These are phyloP conservation scores for Boletus edulis DNA, from an alignment of 768 basidiomycete species.

Conservation along the genomic window DNA sequence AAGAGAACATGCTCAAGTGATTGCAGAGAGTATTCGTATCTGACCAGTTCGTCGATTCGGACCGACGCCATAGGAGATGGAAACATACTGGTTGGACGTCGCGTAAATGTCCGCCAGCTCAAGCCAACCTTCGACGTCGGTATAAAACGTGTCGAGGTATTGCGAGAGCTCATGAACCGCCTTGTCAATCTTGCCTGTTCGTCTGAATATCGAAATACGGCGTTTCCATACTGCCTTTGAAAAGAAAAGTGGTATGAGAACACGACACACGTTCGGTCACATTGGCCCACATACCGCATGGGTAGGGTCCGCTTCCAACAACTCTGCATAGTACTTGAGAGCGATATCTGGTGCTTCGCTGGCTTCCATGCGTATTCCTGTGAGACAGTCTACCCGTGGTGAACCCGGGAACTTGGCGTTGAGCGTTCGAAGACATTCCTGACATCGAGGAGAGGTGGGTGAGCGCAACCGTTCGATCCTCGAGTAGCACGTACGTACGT, in stretches of 20 bases:
- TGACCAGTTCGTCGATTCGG: slow-evolving; percentile 26
- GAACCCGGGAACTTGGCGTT: slow-evolving; percentile 70
- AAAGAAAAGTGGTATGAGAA: background rate
- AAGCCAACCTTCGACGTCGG: slow-evolving; percentile 85
- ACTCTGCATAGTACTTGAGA: slow-evolving; percentile 57
- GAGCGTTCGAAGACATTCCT: slow-evolving; percentile 51
- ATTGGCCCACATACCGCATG: slow-evolving; percentile 58
- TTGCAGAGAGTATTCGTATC: slow-evolving; percentile 71
- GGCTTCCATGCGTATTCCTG: slow-evolving; percentile 77
- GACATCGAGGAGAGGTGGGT: background rate
- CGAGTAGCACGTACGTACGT: slow-evolving; percentile 47
- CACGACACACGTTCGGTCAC: background rate
- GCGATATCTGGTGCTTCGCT: slow-evolving; percentile 55
- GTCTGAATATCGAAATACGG: slow-evolving; percentile 68
- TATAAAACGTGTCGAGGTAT: slow-evolving; percentile 85
- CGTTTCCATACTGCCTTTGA: slow-evolving; percentile 71
- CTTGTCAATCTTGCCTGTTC: slow-evolving; percentile 57
- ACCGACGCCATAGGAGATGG: background rate
- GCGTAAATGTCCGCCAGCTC: slow-evolving; percentile 82
- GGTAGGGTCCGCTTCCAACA: slow-evolving; percentile 63
- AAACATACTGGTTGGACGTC: slow-evolving; percentile 66
- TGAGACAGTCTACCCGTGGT: slow-evolving; percentile 73
- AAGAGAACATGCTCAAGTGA: slow-evolving; percentile 79
- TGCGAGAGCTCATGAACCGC: slow-evolving; percentile 70
- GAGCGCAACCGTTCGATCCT: slow-evolving; percentile 1